Evolutionary conservation across 805 yeast species (phyloP).

Genomic region (Candida adriatica): DNA sequence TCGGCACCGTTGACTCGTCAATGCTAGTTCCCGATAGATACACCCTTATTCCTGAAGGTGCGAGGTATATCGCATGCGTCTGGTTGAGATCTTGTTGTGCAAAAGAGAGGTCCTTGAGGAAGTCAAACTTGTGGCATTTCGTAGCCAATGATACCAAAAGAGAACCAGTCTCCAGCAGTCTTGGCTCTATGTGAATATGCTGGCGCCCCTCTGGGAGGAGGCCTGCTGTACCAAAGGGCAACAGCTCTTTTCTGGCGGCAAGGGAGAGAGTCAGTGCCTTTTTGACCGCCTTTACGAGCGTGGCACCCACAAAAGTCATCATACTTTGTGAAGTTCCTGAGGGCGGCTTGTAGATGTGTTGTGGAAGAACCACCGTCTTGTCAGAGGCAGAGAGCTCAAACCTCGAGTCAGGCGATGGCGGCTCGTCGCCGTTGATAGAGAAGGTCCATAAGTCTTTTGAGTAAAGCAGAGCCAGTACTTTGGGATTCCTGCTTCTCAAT

Average conservation of each 20-base stretch:
- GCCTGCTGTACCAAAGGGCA: slow-evolving; percentile 47
- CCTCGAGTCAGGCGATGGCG: slow-evolving; percentile 26
- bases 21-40: slow-evolving; percentile 31
- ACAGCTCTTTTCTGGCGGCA: slow-evolving; percentile 27
- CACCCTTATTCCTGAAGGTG: slow-evolving; percentile 51
- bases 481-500: slow-evolving; percentile 29
- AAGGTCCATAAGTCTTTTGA: slow-evolving; percentile 39
- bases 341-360: slow-evolving; percentile 9
- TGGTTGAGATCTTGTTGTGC: slow-evolving; percentile 17
- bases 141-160: slow-evolving; percentile 30
- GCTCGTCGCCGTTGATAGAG: slow-evolving; percentile 29
- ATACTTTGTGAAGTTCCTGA: slow-evolving; percentile 26
- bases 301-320: slow-evolving; percentile 30
- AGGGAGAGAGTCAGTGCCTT: slow-evolving; percentile 31
- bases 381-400: slow-evolving; percentile 13
- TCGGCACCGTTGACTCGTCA: slow-evolving; percentile 29
- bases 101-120: slow-evolving; percentile 21
- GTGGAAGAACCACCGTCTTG: slow-evolving; percentile 15
- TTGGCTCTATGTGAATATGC: slow-evolving; percentile 41
- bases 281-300: slow-evolving; percentile 44
- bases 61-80: slow-evolving; percentile 38
- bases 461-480: slow-evolving; percentile 30
- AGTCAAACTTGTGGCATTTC: slow-evolving; percentile 27
- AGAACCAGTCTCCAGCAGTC: slow-evolving; percentile 39
- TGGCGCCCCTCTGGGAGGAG: slow-evolving; percentile 22